Conservation (phyloP, 73 alveolate species). For the Paramecium primaurelia region DNA sequence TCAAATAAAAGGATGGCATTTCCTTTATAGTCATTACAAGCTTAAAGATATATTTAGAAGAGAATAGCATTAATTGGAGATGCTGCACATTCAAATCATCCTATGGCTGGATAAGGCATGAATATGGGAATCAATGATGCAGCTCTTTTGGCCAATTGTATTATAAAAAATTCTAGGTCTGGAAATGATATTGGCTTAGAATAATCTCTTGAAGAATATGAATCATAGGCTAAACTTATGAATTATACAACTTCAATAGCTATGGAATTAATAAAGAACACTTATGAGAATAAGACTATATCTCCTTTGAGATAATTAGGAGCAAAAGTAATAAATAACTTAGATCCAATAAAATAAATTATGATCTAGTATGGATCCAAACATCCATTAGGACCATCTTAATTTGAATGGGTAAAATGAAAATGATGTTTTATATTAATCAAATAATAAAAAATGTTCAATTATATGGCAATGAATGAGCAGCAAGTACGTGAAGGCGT, state of each 20-base stretch:
- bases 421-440: background rate
- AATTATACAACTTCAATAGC: constrained; percentile 57
- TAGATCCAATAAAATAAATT: background rate
- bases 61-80: constrained; percentile 82
- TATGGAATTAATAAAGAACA: constrained; percentile 34
- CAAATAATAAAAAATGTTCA: constrained; percentile 25
- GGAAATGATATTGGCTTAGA: constrained; percentile 53
- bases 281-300: constrained; percentile 36
- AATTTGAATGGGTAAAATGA: constrained; percentile 5
- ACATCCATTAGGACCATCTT: constrained; percentile 60
- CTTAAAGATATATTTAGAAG: constrained; percentile 48
- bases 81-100: constrained; percentile 85
- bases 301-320: constrained; percentile 44
- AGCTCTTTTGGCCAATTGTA: constrained; percentile 42
- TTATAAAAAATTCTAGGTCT: constrained; percentile 34
- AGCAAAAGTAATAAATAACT: background rate
- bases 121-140: constrained; percentile 66
- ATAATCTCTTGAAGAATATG: constrained; percentile 45
- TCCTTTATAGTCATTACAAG: constrained; percentile 59
- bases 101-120: constrained; percentile 75
- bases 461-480: constrained; percentile 28
- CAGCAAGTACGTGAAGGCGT: constrained; percentile 62
- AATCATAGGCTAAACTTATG: constrained; percentile 49
- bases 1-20: constrained; percentile 69
- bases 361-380: constrained; percentile 45